phyloP scores from a whole-genome alignment of 2,329 filamentous ascomycete species.

The Pseudovirgaria hyperparasitica region DNA sequence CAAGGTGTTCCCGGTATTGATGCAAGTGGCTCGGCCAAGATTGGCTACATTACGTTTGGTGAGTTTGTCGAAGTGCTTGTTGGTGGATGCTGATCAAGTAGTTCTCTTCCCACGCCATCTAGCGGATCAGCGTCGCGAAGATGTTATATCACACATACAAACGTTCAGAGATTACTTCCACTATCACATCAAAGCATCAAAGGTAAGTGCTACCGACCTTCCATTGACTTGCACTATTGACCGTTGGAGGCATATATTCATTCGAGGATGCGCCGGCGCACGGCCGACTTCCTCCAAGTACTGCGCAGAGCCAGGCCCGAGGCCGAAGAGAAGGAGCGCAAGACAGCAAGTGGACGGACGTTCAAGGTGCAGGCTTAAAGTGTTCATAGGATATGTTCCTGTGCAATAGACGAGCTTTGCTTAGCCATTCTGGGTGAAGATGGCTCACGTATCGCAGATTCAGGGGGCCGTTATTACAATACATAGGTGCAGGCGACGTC shows the following conservation, averaged over 20 bases:
- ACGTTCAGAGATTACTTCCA: slow-evolving; percentile 99
- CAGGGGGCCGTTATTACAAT: no score
- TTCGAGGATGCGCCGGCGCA: slow-evolving; percentile 93
- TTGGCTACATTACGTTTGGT: slow-evolving; percentile 99
- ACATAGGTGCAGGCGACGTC: no score
- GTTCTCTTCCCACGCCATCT: slow-evolving; percentile 94
- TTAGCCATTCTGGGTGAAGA: no score
- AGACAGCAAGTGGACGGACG: slow-evolving; percentile 91
- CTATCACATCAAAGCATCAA: slow-evolving; percentile 99
- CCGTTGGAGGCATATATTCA: slow-evolving; percentile 73
- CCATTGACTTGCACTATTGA: slow-evolving; percentile 1
- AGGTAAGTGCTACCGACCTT: slow-evolving; percentile 37
- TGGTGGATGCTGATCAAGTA: slow-evolving; percentile 29
- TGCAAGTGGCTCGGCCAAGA: slow-evolving; percentile 59
- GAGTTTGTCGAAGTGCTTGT: slow-evolving; percentile 15
- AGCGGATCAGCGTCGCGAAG: slow-evolving; percentile 75
- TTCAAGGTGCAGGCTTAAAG: slow-evolving; percentile 55
- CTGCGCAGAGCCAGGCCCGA: slow-evolving; percentile 89
- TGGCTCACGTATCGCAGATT: no score
- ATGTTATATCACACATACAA: slow-evolving; percentile 98
- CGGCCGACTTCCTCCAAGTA: slow-evolving; percentile 98
- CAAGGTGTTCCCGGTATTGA: slow-evolving; percentile 76
- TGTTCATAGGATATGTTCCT: no score
- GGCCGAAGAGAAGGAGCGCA: slow-evolving; percentile 92
- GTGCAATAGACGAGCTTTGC: no score